A percentile compares a stretch with the other conserved stretches of the same genome.
Evolutionary conservation across 1,284 basidiomycete species (phyloP).

Genomic region (Boletus sp.): DNA sequence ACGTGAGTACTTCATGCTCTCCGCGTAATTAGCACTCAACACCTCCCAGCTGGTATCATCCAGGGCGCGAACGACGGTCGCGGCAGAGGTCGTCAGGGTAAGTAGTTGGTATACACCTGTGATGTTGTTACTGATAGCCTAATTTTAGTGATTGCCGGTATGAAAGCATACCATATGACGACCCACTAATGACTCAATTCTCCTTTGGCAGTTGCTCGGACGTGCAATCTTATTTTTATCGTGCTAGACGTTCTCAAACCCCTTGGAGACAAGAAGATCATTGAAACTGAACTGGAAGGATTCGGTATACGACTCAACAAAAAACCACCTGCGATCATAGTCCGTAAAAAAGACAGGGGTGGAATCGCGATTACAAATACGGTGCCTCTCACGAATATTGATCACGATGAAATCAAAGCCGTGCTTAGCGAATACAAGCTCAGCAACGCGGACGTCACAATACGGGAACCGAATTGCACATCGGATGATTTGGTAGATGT

Average conservation of each 20-base stretch:
- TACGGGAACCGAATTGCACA: slow-evolving; percentile 90
- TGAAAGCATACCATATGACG: slow-evolving; percentile 24
- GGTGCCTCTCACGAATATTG: slow-evolving; percentile 94
- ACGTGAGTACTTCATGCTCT: slow-evolving; percentile 52
- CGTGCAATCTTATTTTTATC: slow-evolving; percentile 98
- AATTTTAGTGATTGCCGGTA: slow-evolving; percentile 75
- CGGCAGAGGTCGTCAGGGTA: slow-evolving; percentile 94
- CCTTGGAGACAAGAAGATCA: slow-evolving; percentile 88
- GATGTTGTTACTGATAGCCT: slow-evolving; percentile 4
- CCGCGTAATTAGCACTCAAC: background rate
- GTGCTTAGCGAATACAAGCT: slow-evolving; percentile 90
- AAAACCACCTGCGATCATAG: slow-evolving; percentile 83
- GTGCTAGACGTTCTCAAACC: slow-evolving; percentile 98
- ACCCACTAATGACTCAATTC: slow-evolving; percentile 14
- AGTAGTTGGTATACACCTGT: slow-evolving; percentile 19
- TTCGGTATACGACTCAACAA: slow-evolving; percentile 98
- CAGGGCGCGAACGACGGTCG: slow-evolving; percentile 98
- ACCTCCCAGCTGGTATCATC: slow-evolving; percentile 83
- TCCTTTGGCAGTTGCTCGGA: slow-evolving; percentile 73
- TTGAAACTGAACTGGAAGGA: slow-evolving; percentile 91
- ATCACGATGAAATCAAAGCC: slow-evolving; percentile 96
- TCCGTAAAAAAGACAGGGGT: slow-evolving; percentile 93
- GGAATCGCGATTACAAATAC: slow-evolving; percentile 93
- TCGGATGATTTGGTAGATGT: slow-evolving; percentile 98
- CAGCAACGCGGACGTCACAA: slow-evolving; percentile 89